phyloP scores from a whole-genome alignment of 257 asterid genomes.

The Jasminum sambac region DNA sequence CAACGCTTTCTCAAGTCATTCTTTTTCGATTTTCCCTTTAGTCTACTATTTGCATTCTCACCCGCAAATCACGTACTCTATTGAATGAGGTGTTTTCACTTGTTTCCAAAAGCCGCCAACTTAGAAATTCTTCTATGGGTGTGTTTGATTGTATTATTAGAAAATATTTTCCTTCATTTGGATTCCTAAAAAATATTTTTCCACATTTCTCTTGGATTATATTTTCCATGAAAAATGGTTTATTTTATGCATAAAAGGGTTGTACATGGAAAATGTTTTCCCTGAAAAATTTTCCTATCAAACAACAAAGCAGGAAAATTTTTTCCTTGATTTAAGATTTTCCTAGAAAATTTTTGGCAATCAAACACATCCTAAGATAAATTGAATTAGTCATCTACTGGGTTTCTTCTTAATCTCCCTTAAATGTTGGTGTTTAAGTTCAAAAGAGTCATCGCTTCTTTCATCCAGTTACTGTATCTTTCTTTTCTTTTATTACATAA shows the following conservation, averaged over 20 bases:
- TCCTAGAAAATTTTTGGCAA: too few species aligned
- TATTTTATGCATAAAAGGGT: too few species aligned
- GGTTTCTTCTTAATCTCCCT: slow-evolving; percentile 9
- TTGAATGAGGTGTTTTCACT: not conserved
- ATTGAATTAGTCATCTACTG: slow-evolving; percentile 21
- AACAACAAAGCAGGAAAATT: too few species aligned
- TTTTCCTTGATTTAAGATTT: too few species aligned
- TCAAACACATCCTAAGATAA: slow-evolving; percentile 69
- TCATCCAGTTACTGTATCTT: slow-evolving; percentile 4
- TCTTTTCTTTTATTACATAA: slow-evolving; percentile 10
- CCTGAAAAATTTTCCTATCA: too few species aligned
- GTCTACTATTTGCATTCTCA: not conserved
- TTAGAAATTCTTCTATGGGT: slow-evolving; percentile 72
- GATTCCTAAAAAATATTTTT: too few species aligned
- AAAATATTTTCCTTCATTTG: too few species aligned
- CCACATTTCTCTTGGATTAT: too few species aligned
- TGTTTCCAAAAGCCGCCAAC: slow-evolving; percentile 34
- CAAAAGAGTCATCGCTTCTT: slow-evolving; percentile 1
- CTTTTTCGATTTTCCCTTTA: not conserved
- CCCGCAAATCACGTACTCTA: not conserved
- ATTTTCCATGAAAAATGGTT: too few species aligned
- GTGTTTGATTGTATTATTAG: too few species aligned
- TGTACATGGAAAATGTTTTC: too few species aligned
- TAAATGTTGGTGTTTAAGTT: slow-evolving; percentile 17
- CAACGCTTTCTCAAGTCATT: slow-evolving; percentile 80